phyloP scores from a whole-genome alignment of 148 eudicot genomes.

The Arctostaphylos glauca region DNA sequence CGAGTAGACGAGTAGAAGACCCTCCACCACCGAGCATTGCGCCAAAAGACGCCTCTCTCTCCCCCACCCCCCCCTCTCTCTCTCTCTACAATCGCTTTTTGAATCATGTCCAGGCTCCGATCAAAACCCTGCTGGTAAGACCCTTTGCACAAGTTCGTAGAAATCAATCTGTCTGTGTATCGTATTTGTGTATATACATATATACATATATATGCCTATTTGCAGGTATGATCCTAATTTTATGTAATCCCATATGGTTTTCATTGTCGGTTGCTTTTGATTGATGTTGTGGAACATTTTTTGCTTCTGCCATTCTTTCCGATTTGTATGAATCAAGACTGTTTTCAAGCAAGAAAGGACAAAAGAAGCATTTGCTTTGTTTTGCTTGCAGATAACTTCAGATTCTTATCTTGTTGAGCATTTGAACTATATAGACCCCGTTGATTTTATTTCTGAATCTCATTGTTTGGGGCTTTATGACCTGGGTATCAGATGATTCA shows the following conservation, averaged over 20 bases:
- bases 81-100: conserved; percentile 17
- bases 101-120: conserved; percentile 10
- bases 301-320: not conserved
- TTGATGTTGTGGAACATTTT: not conserved
- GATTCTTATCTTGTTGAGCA: not conserved
- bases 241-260: not conserved
- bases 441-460: not conserved
- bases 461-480: not conserved
- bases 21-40: too few species aligned
- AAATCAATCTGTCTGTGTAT: not conserved
- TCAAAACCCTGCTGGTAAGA: conserved; percentile 21
- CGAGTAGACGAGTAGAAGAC: too few species aligned
- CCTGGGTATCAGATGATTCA: not conserved
- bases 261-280: not conserved
- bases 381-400: not conserved
- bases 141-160: not conserved
- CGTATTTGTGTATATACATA: too few species aligned
- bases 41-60: conserved; percentile 26
- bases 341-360: not conserved
- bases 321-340: not conserved
- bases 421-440: not conserved
- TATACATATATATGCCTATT: not conserved
- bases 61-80: conserved; percentile 18
- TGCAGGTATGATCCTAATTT: not conserved
- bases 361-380: not conserved